phyloP scores from a whole-genome alignment of 2,329 filamentous ascomycete genomes.

The Paraphaeosphaeria sporulosa region DNA sequence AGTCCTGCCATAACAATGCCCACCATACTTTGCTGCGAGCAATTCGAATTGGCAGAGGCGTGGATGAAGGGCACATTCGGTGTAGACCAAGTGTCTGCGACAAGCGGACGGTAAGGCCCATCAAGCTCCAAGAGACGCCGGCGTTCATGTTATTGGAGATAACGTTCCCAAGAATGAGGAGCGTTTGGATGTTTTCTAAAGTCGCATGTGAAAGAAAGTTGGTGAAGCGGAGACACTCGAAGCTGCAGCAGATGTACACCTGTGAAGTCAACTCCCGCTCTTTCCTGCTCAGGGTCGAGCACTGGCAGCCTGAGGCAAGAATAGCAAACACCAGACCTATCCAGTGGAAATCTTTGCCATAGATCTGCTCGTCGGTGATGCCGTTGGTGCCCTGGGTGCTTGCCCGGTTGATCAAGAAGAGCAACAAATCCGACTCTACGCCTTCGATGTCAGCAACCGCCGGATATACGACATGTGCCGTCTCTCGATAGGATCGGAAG shows the following conservation, averaged over 20 bases:
- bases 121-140: slow-evolving; percentile 68
- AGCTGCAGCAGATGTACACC: slow-evolving; percentile 71
- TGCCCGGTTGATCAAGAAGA: slow-evolving; percentile 61
- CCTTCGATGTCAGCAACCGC: slow-evolving; percentile 64
- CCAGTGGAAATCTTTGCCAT: slow-evolving; percentile 65
- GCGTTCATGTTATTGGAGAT: slow-evolving; percentile 71
- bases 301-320: slow-evolving; percentile 69
- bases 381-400: slow-evolving; percentile 51
- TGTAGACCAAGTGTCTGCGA: slow-evolving; percentile 68
- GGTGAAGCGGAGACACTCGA: slow-evolving; percentile 69
- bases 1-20: slow-evolving; percentile 71
- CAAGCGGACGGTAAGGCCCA: slow-evolving; percentile 66
- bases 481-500: slow-evolving; percentile 65
- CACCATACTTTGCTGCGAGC: slow-evolving; percentile 57
- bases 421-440: slow-evolving; percentile 63
- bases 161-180: slow-evolving; percentile 69
- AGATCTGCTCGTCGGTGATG: slow-evolving; percentile 63
- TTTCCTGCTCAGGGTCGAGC: slow-evolving; percentile 64
- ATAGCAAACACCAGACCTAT: slow-evolving; percentile 68
- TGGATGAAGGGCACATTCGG: slow-evolving; percentile 63
- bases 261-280: slow-evolving; percentile 69
- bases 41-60: slow-evolving; percentile 54
- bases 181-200: slow-evolving; percentile 67
- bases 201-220: slow-evolving; percentile 70
- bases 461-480: slow-evolving; percentile 67